Evolutionary conservation across 352 stramenopile species (phyloP), one percentile per base, ranked within the genome.

Genomic region (Globisporangium sylvaticum): DNA sequence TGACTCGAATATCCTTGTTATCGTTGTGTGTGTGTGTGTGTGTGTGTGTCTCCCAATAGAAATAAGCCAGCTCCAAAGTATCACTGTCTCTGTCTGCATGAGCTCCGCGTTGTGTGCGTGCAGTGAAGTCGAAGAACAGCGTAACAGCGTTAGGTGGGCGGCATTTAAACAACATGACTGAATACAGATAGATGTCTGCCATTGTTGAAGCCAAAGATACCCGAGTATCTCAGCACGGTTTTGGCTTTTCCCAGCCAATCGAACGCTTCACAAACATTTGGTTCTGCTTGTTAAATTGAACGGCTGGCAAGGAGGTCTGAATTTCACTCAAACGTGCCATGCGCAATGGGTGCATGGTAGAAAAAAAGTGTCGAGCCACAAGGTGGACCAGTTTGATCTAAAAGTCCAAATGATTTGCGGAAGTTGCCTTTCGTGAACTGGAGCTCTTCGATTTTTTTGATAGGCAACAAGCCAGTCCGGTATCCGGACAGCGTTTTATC

Each of bases 401-500:
- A n/a, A n/a, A n/a, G n/a, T n/a, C n/a, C n/a, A n/a, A n/a, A n/a
- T n/a, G n/a, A 50, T 52, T 52, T 62, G 56, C 3, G 4, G 29
- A 50, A 50, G 32, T 62, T 62, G 56, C 56, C 32, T 64, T 48
- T 37, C 10, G 18, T 25, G 37, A 42, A 24, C 1, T 4, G 14
- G 20, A 56, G 42, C 39, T 56, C 24, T 65, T 64, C 58, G 59
- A 65, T 65, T 57, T 65, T 64, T 65, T 65, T 65, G 59, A 65
- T 22, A 57, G 42, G 44, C 59, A 67, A 67, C 62, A 65, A 70
- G 65, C 54, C 65, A 66, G 65, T 57, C 39, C 24, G 4, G 27
- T 70, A 70, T 70, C 48, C 65, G 55, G 64, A 65, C 46, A 25
- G 4, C 24, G 12, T 3, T 24, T 44, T 67, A 71, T 71, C 66